phyloP scores from a whole-genome alignment of 345 rosid species.

The Aquilaria malaccensis region DNA sequence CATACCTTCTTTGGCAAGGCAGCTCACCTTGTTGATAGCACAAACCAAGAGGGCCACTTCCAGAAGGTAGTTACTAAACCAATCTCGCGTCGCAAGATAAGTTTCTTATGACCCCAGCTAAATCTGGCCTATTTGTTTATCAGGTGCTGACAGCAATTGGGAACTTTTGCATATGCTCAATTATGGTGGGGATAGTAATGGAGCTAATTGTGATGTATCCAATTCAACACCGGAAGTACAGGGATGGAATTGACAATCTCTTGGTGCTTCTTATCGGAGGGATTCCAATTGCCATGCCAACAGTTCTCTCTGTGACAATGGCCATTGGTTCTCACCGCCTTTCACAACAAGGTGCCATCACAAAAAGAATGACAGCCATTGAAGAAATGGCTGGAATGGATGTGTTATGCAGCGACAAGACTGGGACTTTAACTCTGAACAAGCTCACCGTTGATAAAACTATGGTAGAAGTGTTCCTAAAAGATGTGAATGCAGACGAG shows the following conservation, averaged over 20 bases:
- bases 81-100: too few relatives aligned
- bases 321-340: constrained; percentile 22
- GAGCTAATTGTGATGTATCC: constrained; percentile 17
- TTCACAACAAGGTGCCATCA: constrained; percentile 20
- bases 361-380: constrained; percentile 20
- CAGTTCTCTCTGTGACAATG: constrained; percentile 15
- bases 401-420: constrained; percentile 19
- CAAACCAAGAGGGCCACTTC: constrained; percentile 36
- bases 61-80: constrained; percentile 11
- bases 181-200: constrained; percentile 7
- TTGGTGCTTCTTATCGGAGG: constrained; percentile 20
- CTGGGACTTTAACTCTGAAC: constrained; percentile 19
- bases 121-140: too few relatives aligned
- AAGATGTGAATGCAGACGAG: constrained; percentile 9
- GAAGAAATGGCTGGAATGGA: constrained; percentile 6
- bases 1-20: constrained; percentile 42
- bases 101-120: too few relatives aligned
- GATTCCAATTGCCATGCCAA: constrained; percentile 11
- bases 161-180: constrained; percentile 18
- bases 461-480: constrained; percentile 8
- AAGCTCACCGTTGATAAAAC: constrained; percentile 16
- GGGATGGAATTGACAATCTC: constrained; percentile 17
- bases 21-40: constrained; percentile 39
- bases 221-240: constrained; percentile 8
- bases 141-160: constrained; percentile 12